Evolutionary conservation across 441 rosid genomes (phyloP).

Genomic region (Capsella rubella): DNA sequence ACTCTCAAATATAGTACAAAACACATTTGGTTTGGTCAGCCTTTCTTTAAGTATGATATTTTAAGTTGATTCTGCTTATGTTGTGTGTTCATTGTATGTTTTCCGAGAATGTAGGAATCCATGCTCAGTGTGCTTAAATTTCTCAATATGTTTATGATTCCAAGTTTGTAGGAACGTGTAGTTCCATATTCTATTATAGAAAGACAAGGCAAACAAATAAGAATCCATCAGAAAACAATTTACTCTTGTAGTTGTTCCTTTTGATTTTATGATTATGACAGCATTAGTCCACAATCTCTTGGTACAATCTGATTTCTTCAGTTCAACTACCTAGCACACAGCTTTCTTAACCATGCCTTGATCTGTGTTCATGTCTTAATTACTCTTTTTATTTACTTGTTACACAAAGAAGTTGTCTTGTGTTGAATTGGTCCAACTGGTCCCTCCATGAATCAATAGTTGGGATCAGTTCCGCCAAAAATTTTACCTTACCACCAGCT

Average conservation of each 20-base stretch:
- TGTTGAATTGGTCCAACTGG: constrained; percentile 53
- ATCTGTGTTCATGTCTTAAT: constrained; percentile 3
- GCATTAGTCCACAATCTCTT: background rate
- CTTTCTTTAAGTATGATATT: no score
- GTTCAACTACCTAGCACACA: background rate
- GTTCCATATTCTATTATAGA: background rate
- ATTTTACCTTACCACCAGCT: background rate
- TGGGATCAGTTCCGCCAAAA: background rate
- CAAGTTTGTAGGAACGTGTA: background rate
- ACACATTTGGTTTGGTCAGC: no score
- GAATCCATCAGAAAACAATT: background rate
- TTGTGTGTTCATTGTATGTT: background rate
- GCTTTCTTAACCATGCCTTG: constrained; percentile 8
- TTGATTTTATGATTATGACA: background rate
- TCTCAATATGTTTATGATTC: background rate
- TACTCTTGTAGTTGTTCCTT: background rate
- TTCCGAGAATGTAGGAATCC: background rate
- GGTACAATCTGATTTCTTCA: background rate
- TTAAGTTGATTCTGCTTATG: background rate
- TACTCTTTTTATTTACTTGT: background rate
- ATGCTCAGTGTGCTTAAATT: background rate
- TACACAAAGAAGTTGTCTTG: background rate
- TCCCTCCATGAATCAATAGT: constrained; percentile 42
- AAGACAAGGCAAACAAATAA: background rate
- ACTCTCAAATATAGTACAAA: background rate